Evolutionary conservation across 257 asterid genomes (phyloP).

Genomic region (Solanum arcanum): DNA sequence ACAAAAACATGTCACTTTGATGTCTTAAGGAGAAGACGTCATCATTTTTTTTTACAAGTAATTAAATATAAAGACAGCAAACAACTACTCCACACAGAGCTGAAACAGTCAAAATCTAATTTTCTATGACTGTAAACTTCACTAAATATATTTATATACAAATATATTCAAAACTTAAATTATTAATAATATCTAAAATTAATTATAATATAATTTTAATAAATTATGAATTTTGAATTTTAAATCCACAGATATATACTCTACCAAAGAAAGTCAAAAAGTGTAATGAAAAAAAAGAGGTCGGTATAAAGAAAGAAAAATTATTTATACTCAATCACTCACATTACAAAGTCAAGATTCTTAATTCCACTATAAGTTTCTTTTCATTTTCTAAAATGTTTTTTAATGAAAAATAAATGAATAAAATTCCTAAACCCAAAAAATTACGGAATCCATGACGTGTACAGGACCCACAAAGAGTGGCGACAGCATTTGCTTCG

Average conservation of each 20-base stretch:
- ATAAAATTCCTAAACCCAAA: not conserved
- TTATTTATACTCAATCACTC: not conserved
- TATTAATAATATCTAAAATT: not conserved
- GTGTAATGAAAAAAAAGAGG: not conserved
- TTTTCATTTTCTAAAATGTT: not conserved
- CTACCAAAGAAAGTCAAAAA: not conserved
- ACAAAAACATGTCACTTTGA: not conserved
- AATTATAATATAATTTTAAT: not conserved
- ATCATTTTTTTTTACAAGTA: not conserved
- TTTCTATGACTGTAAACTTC: no score
- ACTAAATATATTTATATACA: no score
- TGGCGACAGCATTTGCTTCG: not conserved
- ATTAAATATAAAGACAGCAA: not conserved
- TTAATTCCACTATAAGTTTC: not conserved
- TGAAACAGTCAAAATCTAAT: not conserved
- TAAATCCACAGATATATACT: not conserved
- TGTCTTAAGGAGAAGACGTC: not conserved
- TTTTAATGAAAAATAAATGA: not conserved
- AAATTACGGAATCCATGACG: not conserved
- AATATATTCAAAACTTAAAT: no score
- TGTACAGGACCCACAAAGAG: not conserved
- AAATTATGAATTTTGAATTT: no score
- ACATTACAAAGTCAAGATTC: not conserved
- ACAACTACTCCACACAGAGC: not conserved
- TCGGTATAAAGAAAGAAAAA: not conserved